These are phyloP conservation scores for Seiridium unicorne DNA, from an alignment of 2,329 filamentous ascomycete genomes.

Conservation along the genomic window DNA sequence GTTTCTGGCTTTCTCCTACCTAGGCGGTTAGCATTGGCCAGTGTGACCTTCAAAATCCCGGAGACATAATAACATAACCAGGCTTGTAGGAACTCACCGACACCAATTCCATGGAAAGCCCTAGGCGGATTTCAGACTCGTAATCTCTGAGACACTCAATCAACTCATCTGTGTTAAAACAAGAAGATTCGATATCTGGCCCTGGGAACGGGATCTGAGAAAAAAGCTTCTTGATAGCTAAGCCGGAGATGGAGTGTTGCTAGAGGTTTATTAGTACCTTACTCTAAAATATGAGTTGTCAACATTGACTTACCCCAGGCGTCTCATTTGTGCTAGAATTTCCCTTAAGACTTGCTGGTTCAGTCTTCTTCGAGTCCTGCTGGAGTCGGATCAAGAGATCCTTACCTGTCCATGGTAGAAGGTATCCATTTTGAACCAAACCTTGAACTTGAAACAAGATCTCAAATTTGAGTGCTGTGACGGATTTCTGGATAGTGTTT, in stretches of 20 bases:
- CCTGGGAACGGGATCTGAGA: slow-evolving; percentile 52
- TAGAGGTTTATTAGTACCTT: background rate
- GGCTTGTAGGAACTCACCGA: slow-evolving; percentile 9
- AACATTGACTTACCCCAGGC: background rate
- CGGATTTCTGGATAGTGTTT: slow-evolving; percentile 22
- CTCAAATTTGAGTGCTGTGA: slow-evolving; percentile 44
- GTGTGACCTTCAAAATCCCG: too few species aligned
- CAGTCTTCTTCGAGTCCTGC: slow-evolving; percentile 20
- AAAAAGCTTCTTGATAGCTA: slow-evolving; percentile 53
- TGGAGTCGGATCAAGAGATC: slow-evolving; percentile 43
- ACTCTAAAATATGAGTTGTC: background rate
- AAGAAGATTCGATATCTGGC: slow-evolving; percentile 44
- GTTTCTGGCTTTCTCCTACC: slow-evolving; percentile 23
- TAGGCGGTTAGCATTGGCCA: too few species aligned
- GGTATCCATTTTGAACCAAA: slow-evolving; percentile 60
- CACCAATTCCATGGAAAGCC: slow-evolving; percentile 19
- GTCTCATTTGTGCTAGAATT: background rate
- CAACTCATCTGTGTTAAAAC: slow-evolving; percentile 30
- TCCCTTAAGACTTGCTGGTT: background rate
- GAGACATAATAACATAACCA: background rate
- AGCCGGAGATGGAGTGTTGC: slow-evolving; percentile 41
- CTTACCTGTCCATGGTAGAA: slow-evolving; percentile 53
- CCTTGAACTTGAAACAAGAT: slow-evolving; percentile 62
- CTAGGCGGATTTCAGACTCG: slow-evolving; percentile 35
- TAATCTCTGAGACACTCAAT: slow-evolving; percentile 35